Evolutionary conservation across 2,329 filamentous ascomycete genomes (phyloP).

Genomic region (Stemphylium vesicarium): DNA sequence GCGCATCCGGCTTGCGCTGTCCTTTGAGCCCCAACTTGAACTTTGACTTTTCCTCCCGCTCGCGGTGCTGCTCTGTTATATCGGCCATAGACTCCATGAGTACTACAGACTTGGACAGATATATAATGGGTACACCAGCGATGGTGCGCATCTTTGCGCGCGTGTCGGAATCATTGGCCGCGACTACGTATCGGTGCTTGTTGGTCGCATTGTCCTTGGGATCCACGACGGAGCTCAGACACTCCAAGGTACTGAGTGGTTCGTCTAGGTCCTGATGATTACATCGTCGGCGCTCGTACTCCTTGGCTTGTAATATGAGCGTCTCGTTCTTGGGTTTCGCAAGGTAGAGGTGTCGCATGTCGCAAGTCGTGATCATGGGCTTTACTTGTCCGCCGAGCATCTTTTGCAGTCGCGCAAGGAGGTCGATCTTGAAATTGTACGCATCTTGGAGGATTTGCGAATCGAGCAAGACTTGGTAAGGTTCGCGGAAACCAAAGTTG

Average conservation of each 20-base stretch:
- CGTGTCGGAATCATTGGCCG: slow-evolving; percentile 72
- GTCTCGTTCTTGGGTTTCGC: slow-evolving; percentile 60
- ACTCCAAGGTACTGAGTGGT: slow-evolving; percentile 72
- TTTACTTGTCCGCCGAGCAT: slow-evolving; percentile 89
- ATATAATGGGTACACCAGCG: slow-evolving; percentile 76
- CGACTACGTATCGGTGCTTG: slow-evolving; percentile 80
- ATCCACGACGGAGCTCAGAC: slow-evolving; percentile 77
- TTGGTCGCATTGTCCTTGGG: slow-evolving; percentile 74
- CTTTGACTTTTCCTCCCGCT: slow-evolving; percentile 75
- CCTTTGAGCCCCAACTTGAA: slow-evolving; percentile 72
- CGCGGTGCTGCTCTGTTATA: slow-evolving; percentile 66
- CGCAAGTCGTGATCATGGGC: slow-evolving; percentile 83
- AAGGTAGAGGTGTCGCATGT: slow-evolving; percentile 78
- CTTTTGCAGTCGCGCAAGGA: slow-evolving; percentile 75
- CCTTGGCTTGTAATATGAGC: slow-evolving; percentile 78
- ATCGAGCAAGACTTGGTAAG: slow-evolving; percentile 82
- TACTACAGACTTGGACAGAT: slow-evolving; percentile 80
- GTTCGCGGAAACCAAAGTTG: slow-evolving; percentile 88
- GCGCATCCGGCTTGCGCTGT: slow-evolving; percentile 37
- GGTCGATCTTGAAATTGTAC: slow-evolving; percentile 82
- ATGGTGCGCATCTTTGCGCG: slow-evolving; percentile 69
- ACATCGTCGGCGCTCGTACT: slow-evolving; percentile 76
- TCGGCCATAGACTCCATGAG: slow-evolving; percentile 78
- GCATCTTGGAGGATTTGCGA: slow-evolving; percentile 84
- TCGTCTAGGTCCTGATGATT: slow-evolving; percentile 78